Evolutionary conservation across 1,284 basidiomycete species (phyloP).

Genomic region (Prillingera fragicola): DNA sequence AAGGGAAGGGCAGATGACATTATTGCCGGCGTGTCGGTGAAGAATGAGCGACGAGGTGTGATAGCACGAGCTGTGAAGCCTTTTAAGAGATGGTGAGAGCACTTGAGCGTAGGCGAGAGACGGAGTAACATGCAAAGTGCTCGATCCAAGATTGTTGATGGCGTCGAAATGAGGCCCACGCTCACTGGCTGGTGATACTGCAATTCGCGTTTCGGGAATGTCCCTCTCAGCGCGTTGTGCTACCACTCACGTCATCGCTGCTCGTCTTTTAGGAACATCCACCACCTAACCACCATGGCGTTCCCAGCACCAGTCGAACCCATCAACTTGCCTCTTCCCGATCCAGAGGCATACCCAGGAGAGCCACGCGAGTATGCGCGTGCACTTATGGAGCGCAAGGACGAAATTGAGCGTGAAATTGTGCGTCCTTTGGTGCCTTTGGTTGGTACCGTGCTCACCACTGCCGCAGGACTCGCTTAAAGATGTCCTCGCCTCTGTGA

Average conservation of each 20-base stretch:
- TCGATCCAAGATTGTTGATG: too few species aligned
- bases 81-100: background rate
- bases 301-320: conserved; percentile 24
- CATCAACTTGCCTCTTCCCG: conserved; percentile 32
- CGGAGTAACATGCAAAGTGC: background rate
- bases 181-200: background rate
- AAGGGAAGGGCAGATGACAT: conserved; percentile 32
- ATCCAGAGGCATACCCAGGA: conserved; percentile 38
- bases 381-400: conserved; percentile 43
- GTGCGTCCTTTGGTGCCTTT: conserved; percentile 16
- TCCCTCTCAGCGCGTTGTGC: background rate
- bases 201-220: conserved; percentile 11
- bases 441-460: conserved; percentile 2
- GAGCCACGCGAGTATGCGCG: conserved; percentile 43
- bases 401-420: conserved; percentile 45
- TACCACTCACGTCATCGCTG: conserved; percentile 7
- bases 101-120: background rate
- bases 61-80: background rate
- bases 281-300: conserved; percentile 13
- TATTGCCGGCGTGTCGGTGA: conserved; percentile 4
- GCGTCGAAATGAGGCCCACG: too few species aligned
- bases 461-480: conserved; percentile 33
- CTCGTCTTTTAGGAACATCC: conserved; percentile 1
- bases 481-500: conserved; percentile 31
- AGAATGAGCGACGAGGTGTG: background rate